Conservation (phyloP, 1,284 basidiomycete genomes). For the Puccinia triticina region DNA sequence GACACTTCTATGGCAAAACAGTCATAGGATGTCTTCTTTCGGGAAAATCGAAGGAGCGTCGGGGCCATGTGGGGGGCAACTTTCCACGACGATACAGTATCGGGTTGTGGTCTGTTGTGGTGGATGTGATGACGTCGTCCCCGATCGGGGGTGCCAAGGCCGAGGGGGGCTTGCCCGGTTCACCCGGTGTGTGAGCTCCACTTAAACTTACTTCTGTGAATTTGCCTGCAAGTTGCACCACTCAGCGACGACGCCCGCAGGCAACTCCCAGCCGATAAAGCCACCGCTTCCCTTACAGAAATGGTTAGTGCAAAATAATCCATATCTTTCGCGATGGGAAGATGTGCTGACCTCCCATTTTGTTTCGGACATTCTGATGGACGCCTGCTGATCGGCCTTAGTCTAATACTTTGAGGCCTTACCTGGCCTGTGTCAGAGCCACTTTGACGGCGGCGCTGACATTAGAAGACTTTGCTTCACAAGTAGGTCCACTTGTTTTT, state of each 20-base stretch:
- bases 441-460: slow-evolving; percentile 96
- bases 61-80: slow-evolving; percentile 61
- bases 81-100: not conserved
- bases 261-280: no score
- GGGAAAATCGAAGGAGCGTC: slow-evolving; percentile 81
- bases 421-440: slow-evolving; percentile 91
- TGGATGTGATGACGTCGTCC: not conserved
- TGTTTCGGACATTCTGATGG: not conserved
- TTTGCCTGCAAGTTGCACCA: no score
- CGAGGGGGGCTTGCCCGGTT: no score
- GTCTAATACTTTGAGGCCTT: slow-evolving; percentile 80
- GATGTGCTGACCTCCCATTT: not conserved
- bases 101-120: not conserved
- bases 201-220: no score
- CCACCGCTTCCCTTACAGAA: no score
- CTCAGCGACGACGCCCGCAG: no score
- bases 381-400: slow-evolving; percentile 53
- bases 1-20: no score
- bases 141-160: no score
- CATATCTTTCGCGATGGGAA: not conserved
- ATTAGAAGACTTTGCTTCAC: slow-evolving; percentile 94
- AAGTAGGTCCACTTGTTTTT: slow-evolving; percentile 66
- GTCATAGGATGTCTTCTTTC: no score
- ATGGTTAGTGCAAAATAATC: not conserved
- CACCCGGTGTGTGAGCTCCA: no score